phyloP scores from a whole-genome alignment of 2,329 filamentous ascomycete genomes.

The Sphaerulina populicola region DNA sequence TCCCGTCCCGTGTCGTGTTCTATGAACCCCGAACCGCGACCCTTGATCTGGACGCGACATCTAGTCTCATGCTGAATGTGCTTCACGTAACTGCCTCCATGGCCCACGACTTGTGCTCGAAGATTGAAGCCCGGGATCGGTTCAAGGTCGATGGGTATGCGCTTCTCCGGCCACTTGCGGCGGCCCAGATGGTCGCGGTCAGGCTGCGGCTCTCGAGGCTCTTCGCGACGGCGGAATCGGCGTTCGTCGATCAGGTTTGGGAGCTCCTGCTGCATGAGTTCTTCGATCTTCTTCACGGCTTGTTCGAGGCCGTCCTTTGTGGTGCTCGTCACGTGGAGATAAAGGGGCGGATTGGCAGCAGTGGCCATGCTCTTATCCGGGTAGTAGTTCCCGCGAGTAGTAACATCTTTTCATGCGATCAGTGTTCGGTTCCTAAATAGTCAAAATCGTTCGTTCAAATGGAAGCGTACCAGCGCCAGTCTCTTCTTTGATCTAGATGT shows the following conservation, averaged over 20 bases:
- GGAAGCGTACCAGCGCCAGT: conserved; percentile 96
- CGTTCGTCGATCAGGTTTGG: conserved; percentile 92
- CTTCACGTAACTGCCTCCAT: conserved; percentile 91
- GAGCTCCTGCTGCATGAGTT: conserved; percentile 91
- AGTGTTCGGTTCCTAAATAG: conserved; percentile 39
- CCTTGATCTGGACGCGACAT: conserved; percentile 97
- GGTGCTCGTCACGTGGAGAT: conserved; percentile 90
- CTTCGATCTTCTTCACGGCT: conserved; percentile 80
- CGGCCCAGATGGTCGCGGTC: conserved; percentile 87
- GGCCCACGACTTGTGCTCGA: conserved; percentile 89
- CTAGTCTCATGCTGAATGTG: conserved; percentile 94
- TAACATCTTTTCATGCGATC: conserved; percentile 80
- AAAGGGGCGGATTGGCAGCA: conserved; percentile 71
- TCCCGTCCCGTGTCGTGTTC: conserved; percentile 81
- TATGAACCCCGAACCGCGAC: conserved; percentile 86
- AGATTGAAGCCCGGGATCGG: conserved; percentile 91
- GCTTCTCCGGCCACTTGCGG: conserved; percentile 98
- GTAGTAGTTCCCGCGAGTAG: conserved; percentile 90
- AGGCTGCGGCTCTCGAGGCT: conserved; percentile 46
- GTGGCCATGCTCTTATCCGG: conserved; percentile 98
- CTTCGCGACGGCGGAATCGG: conserved; percentile 68
- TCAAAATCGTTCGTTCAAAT: conserved; percentile 40
- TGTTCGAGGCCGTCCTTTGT: conserved; percentile 84
- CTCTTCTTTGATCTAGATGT: conserved; percentile 97
- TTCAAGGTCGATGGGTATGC: conserved; percentile 83